Evolutionary conservation across 2,329 filamentous ascomycete species (phyloP), one percentile per base, ranked within the genome.

Genomic region (Hypoxylon sp.): DNA sequence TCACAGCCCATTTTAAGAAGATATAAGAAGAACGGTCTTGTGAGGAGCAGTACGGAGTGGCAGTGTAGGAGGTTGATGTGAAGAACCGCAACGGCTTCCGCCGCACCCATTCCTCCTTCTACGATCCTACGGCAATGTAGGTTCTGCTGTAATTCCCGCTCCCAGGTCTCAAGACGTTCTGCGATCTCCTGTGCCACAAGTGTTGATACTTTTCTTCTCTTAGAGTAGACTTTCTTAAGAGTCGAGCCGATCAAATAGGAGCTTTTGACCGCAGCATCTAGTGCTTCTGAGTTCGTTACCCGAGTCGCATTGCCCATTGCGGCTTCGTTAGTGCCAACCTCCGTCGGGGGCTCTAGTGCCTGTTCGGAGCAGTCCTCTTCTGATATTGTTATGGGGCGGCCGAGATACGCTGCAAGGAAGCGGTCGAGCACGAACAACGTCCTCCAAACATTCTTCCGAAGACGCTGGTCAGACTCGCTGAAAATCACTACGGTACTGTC

Each of bases 391-490:
- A 84, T 83, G 0, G 89, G 89, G 9, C 88, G 84, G 4, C 90
- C 90, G 1, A 92, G 79, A 1, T 87, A 88, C 23, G 87, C 86
- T 1, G 89, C 85, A 1, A 91, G 80, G 56, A 91, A 88, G 14
- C 87, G 83, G 72, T 92, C 90, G 6, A 91, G 81, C 13, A 91
- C 81, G 64, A 90, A 91, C 0, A 92, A 77, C 10, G 87, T 89
- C 61, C 86, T 85, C 89, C 89, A 91, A 2, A 91, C 76, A 52
- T 87, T 90, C 28, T 84, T 83, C 34, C 88, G 82, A 7, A 84
- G 76, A 7, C 74, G 76, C 68, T 85, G 80, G 55, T 87, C 81
- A 10, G 82, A 78, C 0, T 74, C 73, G 6, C 77, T 77, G 73
- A 89, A 89, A 14, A 88, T 82, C 11, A 81, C 77, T 78, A 87